A percentile compares a stretch with the other conserved stretches of the same genome.
Conservation (phyloP, 1,284 basidiomycete genomes). For the Ganoderma lucidum region DNA sequence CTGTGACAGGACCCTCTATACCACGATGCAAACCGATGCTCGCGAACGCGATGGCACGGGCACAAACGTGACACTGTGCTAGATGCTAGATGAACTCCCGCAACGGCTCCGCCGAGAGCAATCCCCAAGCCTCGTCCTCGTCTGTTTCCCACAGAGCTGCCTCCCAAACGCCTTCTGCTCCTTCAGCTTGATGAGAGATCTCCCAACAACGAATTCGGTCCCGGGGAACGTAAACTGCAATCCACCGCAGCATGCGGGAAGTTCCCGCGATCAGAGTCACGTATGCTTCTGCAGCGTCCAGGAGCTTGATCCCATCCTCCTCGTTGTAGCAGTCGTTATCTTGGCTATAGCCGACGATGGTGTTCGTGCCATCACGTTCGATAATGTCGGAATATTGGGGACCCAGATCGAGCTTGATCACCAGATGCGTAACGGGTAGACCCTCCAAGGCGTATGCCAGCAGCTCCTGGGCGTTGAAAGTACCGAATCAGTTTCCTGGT, state of each 20-base stretch:
- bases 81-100: background rate
- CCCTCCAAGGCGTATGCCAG: background rate
- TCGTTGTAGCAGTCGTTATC: background rate
- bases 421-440: background rate
- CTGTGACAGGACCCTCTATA: background rate
- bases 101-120: background rate
- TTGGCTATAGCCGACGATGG: background rate
- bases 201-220: slow-evolving; percentile 1
- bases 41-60: background rate
- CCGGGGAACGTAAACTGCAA: background rate
- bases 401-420: slow-evolving; percentile 2
- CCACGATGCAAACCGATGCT: background rate
- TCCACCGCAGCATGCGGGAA: background rate
- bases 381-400: background rate
- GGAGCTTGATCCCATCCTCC: background rate
- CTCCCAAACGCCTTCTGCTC: background rate
- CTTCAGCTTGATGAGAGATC: background rate
- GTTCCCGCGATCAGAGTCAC: background rate
- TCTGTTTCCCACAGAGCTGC: background rate
- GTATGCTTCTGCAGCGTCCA: background rate
- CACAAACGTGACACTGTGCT: background rate
- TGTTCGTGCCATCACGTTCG: background rate
- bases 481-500: background rate
- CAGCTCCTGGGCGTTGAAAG: background rate
- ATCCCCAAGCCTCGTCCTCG: background rate